phyloP scores from a whole-genome alignment of 1,139 yeast species.

The Protomyces inundatus region DNA sequence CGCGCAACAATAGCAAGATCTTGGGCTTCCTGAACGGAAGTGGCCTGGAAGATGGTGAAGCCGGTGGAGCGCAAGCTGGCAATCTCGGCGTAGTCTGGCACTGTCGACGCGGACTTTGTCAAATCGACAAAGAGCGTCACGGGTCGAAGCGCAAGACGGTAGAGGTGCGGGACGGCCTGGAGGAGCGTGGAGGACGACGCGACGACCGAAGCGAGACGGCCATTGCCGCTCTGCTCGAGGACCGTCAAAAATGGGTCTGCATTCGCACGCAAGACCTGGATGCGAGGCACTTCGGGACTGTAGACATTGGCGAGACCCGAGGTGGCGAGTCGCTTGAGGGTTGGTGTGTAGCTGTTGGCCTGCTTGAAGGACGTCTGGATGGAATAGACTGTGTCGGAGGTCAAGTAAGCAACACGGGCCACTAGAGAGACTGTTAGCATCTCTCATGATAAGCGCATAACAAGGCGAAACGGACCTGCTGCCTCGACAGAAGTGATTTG shows the following conservation, averaged over 20 bases:
- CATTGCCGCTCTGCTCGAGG: conserved; percentile 29
- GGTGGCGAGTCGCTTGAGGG: conserved; percentile 24
- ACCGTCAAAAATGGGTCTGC: conserved; percentile 35
- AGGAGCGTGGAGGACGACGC: conserved; percentile 54
- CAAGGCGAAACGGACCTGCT: conserved; percentile 5
- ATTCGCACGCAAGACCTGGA: conserved; percentile 27
- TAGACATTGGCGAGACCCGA: conserved; percentile 23
- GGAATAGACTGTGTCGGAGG: conserved; percentile 32
- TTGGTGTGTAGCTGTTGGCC: conserved; percentile 22
- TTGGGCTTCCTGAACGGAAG: conserved; percentile 50
- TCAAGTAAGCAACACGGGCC: conserved; percentile 33
- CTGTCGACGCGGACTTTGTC: conserved; percentile 34
- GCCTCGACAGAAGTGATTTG: conserved; percentile 11
- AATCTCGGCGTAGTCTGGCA: conserved; percentile 56
- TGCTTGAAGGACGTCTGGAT: conserved; percentile 30
- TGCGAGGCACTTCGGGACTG: conserved; percentile 14
- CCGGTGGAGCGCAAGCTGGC: conserved; percentile 68
- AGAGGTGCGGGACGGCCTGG: conserved; percentile 55
- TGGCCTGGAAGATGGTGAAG: conserved; percentile 61
- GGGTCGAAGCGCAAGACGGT: conserved; percentile 45
- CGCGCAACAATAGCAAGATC: conserved; percentile 55
- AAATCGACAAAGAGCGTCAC: conserved; percentile 57
- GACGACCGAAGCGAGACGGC: conserved; percentile 37
- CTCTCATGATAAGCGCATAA: background rate
- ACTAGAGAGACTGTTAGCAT: conserved; percentile 11